These are phyloP conservation scores for Plantago ovata DNA, from an alignment of 257 asterid genomes.

Conservation along the genomic window DNA sequence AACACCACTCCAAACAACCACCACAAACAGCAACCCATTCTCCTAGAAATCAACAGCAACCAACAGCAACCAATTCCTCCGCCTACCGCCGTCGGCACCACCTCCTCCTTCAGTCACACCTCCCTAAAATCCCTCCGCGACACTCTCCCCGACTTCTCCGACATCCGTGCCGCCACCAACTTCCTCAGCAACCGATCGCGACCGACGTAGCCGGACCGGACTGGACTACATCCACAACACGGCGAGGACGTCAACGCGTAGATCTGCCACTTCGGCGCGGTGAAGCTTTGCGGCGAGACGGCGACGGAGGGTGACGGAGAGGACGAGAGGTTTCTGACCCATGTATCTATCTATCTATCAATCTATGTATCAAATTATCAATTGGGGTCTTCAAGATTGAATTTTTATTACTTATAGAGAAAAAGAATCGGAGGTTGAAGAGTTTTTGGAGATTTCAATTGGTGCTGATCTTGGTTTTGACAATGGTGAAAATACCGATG, in stretches of 20 bases:
- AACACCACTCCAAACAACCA: conserved; percentile 2
- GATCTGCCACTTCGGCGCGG: conserved; percentile 95
- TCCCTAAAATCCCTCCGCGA: conserved; percentile 60
- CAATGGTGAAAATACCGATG: too few relatives aligned
- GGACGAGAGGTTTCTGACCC: conserved; percentile 28
- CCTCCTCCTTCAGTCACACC: conserved; percentile 45
- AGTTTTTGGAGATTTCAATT: too few relatives aligned
- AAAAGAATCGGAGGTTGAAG: too few relatives aligned
- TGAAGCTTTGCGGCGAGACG: conserved; percentile 89
- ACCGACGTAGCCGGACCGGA: conserved; percentile 83
- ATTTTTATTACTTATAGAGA: too few relatives aligned
- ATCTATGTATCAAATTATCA: too few relatives aligned
- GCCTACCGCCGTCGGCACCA: conserved; percentile 55
- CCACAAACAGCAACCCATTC: background rate
- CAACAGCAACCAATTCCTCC: conserved; percentile 25
- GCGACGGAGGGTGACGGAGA: conserved; percentile 19
- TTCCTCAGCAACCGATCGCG: conserved; percentile 75
- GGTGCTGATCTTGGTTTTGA: too few relatives aligned
- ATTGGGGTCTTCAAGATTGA: too few relatives aligned
- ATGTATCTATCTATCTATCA: too few relatives aligned
- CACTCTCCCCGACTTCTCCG: conserved; percentile 69
- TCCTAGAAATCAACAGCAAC: too few relatives aligned
- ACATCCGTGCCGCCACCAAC: conserved; percentile 83
- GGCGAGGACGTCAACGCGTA: conserved; percentile 74
- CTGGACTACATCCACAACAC: conserved; percentile 79